phyloP scores from a whole-genome alignment of 495 filamentous ascomycete species.

The Penicillium coprophilum region DNA sequence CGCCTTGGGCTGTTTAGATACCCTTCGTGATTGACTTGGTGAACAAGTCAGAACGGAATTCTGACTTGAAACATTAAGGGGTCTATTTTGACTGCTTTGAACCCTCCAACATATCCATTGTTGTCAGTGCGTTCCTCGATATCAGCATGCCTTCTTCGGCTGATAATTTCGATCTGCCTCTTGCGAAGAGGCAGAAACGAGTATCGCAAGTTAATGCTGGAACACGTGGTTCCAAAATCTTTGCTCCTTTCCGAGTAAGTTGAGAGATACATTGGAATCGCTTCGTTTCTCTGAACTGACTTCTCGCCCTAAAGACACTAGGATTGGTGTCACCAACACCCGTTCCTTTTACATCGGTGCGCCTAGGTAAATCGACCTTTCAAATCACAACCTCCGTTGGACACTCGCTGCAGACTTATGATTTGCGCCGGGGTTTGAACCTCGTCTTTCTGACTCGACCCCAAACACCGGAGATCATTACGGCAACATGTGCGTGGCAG shows the following conservation, averaged over 20 bases:
- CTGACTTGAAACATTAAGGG: not conserved
- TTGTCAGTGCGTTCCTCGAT: not conserved
- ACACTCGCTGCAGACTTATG: conserved; percentile 88
- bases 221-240: conserved; percentile 65
- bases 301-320: conserved; percentile 61
- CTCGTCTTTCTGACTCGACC: conserved; percentile 90
- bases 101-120: not conserved
- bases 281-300: conserved; percentile 8
- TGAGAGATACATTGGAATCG: not conserved
- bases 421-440: conserved; percentile 82
- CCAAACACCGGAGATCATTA: conserved; percentile 81
- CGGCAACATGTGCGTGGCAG: conserved; percentile 84
- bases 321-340: conserved; percentile 87
- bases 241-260: conserved; percentile 87
- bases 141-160: conserved; percentile 44
- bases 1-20: not conserved
- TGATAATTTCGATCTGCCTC: conserved; percentile 52
- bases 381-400: conserved; percentile 96
- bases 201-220: conserved; percentile 27
- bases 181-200: conserved; percentile 68
- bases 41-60: not conserved
- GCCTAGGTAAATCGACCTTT: conserved; percentile 89
- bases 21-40: not conserved
- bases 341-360: conserved; percentile 84
- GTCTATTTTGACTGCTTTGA: not conserved